Evolutionary conservation across 768 basidiomycete species (phyloP).

Genomic region (Podaxis sp.): DNA sequence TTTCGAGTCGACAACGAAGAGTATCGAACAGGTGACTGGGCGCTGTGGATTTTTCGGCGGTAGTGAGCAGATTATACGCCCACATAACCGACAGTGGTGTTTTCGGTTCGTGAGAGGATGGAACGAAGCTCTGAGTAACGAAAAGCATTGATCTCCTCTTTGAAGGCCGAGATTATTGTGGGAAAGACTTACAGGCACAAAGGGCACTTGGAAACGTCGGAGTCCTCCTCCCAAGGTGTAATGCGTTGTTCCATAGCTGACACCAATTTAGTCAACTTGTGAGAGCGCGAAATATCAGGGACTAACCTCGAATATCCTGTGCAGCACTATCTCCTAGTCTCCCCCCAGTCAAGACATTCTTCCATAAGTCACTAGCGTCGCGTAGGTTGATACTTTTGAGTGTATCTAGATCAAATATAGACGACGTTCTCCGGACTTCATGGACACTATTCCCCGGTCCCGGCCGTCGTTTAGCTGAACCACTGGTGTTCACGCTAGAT

Average conservation of each 20-base stretch:
- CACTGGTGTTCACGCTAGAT: slow-evolving; percentile 7
- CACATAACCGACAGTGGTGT: slow-evolving; percentile 95
- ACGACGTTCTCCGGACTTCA: slow-evolving; percentile 53
- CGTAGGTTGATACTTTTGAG: slow-evolving; percentile 51
- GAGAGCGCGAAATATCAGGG: neutral
- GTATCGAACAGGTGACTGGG: slow-evolving; percentile 65
- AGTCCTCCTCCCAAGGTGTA: slow-evolving; percentile 93
- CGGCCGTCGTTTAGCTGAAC: slow-evolving; percentile 18
- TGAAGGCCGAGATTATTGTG: neutral
- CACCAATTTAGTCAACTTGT: neutral
- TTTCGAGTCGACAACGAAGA: slow-evolving; percentile 84
- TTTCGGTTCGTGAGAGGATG: slow-evolving; percentile 90
- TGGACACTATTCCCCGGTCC: slow-evolving; percentile 15
- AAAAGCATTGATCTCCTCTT: slow-evolving; percentile 2
- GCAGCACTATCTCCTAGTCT: slow-evolving; percentile 46
- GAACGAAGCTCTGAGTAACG: slow-evolving; percentile 58
- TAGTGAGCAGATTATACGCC: slow-evolving; percentile 87
- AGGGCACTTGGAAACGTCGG: slow-evolving; percentile 73
- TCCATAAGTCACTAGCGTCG: slow-evolving; percentile 71
- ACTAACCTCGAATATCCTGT: slow-evolving; percentile 66
- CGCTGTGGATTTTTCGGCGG: slow-evolving; percentile 75
- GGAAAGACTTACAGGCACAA: slow-evolving; percentile 69
- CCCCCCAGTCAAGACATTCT: slow-evolving; percentile 47
- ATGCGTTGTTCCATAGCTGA: slow-evolving; percentile 85
- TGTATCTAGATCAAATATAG: slow-evolving; percentile 73